Percentiles rank a stretch among this genome's conserved stretches.
phyloP scores from a whole-genome alignment of 2,329 filamentous ascomycete species.

The Phialophora macrospora region DNA sequence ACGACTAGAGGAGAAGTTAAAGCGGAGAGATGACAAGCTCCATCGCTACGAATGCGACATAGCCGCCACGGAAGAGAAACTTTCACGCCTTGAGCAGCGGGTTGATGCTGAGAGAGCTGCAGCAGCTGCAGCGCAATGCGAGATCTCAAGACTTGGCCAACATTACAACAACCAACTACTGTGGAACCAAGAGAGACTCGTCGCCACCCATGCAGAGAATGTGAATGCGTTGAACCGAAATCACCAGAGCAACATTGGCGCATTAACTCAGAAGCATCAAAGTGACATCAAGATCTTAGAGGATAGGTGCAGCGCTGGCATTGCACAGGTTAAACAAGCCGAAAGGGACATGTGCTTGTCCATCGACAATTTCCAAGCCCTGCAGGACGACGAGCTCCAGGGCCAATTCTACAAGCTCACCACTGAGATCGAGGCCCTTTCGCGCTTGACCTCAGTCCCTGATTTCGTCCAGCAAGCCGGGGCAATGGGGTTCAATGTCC shows the following conservation, averaged over 20 bases:
- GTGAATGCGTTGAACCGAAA: background rate
- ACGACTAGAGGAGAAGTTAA: background rate
- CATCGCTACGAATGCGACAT: background rate
- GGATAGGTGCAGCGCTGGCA: background rate
- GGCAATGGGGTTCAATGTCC: background rate
- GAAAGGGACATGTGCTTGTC: background rate
- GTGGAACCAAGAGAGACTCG: background rate
- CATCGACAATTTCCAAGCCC: background rate
- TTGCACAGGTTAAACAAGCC: background rate
- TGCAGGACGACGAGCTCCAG: constrained; percentile 1
- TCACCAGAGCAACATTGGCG: background rate
- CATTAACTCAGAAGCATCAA: background rate
- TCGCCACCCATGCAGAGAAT: background rate
- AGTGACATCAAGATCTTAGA: background rate
- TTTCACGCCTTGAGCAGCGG: background rate
- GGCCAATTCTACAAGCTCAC: constrained; percentile 1
- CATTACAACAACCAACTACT: background rate
- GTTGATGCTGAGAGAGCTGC: background rate
- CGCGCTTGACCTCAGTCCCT: background rate
- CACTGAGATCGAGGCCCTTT: constrained; percentile 2
- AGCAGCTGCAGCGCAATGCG: background rate
- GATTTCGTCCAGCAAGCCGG: background rate
- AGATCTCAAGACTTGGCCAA: background rate
- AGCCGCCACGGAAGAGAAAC: background rate
- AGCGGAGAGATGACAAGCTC: background rate